Percentiles rank a stretch among this genome's conserved stretches.
Conservation (phyloP, 2,329 filamentous ascomycete species). For the Parafenestella ontariensis region DNA sequence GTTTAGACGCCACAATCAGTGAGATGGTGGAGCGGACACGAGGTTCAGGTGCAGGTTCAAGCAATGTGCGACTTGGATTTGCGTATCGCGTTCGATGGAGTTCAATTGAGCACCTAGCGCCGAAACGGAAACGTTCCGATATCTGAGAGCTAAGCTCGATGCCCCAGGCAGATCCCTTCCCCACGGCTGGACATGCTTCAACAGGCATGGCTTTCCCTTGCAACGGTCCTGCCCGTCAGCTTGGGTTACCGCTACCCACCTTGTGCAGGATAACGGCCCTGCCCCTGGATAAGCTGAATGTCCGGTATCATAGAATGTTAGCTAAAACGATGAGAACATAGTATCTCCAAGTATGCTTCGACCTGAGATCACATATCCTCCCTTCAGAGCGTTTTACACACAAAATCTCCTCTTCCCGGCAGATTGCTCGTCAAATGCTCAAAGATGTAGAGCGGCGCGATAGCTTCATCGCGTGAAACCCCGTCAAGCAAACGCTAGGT, state of each 20-base stretch:
- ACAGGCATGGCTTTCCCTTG: constrained; percentile 12
- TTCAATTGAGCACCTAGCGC: neutral
- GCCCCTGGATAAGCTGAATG: constrained; percentile 3
- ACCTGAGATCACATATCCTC: neutral
- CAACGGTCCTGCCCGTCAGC: constrained; percentile 5
- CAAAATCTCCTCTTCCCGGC: neutral
- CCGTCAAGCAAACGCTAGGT: neutral
- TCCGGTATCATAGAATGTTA: neutral
- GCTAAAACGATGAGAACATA: neutral
- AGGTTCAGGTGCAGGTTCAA: neutral
- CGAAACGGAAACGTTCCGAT: constrained; percentile 8
- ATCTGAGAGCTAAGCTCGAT: constrained; percentile 6
- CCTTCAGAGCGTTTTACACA: neutral
- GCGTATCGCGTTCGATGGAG: neutral
- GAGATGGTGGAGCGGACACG: neutral
- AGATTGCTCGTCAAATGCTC: neutral
- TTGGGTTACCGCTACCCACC: neutral
- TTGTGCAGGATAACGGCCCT: constrained; percentile 5
- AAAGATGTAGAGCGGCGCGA: neutral
- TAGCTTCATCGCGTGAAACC: neutral
- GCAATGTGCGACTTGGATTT: neutral
- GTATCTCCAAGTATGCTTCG: neutral
- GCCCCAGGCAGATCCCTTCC: constrained; percentile 8
- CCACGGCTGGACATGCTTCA: constrained; percentile 20
- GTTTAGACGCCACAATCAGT: neutral